These are phyloP conservation scores for Omphalotus guepiniiformis DNA, from an alignment of 768 basidiomycete genomes.

Conservation along the genomic window DNA sequence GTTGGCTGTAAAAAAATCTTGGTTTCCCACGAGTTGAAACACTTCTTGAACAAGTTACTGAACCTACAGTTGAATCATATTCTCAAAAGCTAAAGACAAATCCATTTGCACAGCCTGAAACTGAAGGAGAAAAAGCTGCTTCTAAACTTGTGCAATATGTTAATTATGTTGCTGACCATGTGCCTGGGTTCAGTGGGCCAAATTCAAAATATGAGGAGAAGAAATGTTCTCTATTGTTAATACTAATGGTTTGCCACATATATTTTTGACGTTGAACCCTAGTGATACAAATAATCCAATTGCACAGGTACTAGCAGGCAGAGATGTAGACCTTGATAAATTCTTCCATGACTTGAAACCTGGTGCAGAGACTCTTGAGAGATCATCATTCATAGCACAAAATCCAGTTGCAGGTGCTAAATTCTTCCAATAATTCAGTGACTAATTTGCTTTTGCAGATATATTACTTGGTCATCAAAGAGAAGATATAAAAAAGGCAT, in stretches of 20 bases:
- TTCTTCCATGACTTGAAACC: constrained; percentile 10
- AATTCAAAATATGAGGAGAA: constrained; percentile 13
- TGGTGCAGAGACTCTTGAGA: not conserved
- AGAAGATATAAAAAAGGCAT: constrained; percentile 17
- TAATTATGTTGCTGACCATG: constrained; percentile 14
- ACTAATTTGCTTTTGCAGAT: constrained; percentile 17
- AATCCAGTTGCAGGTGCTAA: constrained; percentile 30
- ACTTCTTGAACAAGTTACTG: constrained; percentile 8
- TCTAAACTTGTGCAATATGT: constrained; percentile 12
- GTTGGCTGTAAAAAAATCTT: constrained; percentile 10
- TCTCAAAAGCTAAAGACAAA: constrained; percentile 10
- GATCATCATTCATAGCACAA: constrained; percentile 16
- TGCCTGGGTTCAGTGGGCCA: constrained; percentile 16
- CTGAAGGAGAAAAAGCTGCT: constrained; percentile 14
- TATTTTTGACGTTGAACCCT: constrained; percentile 17
- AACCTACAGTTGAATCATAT: constrained; percentile 4
- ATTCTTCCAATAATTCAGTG: constrained; percentile 30
- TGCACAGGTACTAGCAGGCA: constrained; percentile 15
- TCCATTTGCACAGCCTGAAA: constrained; percentile 14
- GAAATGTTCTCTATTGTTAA: constrained; percentile 12
- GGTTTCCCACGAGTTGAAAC: constrained; percentile 12
- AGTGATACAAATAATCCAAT: constrained; percentile 17
- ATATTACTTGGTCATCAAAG: constrained; percentile 20
- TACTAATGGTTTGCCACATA: constrained; percentile 13
- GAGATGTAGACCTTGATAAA: constrained; percentile 16